Conservation (phyloP, 805 yeast species). For the Spathaspora boniae region DNA sequence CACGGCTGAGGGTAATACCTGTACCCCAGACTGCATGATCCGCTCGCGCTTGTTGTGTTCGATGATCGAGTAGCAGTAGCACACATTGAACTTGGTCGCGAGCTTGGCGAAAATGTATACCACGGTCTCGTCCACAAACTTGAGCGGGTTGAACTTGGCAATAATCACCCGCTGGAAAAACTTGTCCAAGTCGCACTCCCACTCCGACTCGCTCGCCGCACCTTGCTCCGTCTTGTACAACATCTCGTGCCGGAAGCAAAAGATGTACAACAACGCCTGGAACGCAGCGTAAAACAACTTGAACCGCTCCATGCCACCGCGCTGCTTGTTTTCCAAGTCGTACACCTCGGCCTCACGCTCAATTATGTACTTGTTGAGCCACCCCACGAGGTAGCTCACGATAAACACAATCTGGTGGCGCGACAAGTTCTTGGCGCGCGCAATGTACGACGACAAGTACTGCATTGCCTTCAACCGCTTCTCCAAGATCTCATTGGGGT, state of each 20-base stretch:
- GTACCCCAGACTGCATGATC: constrained; percentile 41
- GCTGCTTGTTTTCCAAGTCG: constrained; percentile 24
- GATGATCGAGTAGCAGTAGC: constrained; percentile 89
- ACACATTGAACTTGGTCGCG: constrained; percentile 84
- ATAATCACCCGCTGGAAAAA: constrained; percentile 83
- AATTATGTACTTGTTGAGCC: constrained; percentile 76
- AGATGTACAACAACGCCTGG: constrained; percentile 86
- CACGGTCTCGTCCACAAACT: constrained; percentile 90
- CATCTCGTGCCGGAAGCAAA: constrained; percentile 77
- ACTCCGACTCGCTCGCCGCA: constrained; percentile 30
- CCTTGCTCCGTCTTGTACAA: constrained; percentile 36
- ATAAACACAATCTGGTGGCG: constrained; percentile 76
- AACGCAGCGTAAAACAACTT: constrained; percentile 86
- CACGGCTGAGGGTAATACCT: constrained; percentile 23
- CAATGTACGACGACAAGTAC: constrained; percentile 84
- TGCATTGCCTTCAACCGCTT: constrained; percentile 87
- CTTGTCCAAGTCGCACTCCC: constrained; percentile 82
- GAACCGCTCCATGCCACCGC: constrained; percentile 86
- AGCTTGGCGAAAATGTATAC: constrained; percentile 90
- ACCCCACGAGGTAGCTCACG: constrained; percentile 73
- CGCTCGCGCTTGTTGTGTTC: constrained; percentile 82
- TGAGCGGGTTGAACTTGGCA: constrained; percentile 88
- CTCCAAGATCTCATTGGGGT: constrained; percentile 62
- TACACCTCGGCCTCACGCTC: constrained; percentile 85
- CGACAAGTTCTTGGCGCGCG: constrained; percentile 74